Base-by-base conservation (phyloP, 371 early-diverging fungal species). In the Mucor indicus region DNA sequence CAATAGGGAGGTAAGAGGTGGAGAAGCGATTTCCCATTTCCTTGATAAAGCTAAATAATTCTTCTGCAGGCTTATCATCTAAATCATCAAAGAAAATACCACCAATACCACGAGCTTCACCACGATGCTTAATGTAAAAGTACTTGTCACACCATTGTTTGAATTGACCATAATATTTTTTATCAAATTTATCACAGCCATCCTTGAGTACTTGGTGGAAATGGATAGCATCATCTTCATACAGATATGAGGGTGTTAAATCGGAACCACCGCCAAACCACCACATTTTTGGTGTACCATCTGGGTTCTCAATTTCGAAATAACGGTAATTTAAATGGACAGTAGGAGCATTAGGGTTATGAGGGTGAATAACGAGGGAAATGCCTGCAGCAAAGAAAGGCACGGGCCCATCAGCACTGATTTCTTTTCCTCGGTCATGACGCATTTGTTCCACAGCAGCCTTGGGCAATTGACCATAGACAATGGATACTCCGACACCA, bases 261-360 rank as follows among this genome's bases (percentile, higher is more conserved):
- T 92, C 92, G 11, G 83, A 79, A 11, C 89, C 92, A 22, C 92
- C 91, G 21, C 91, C 92, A 56, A 92, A 92, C 92, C 92, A 92
- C 58, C 81, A 82, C 48, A 80, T 61, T 25, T 76, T 67, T 5
- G 85, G 79, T 31, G 72, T 60, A 6, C 77, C 77, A 30, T 79
- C 76, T 1, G 67, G 65, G 25, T 75, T 64, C 32, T 72, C 75
- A n/a, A 90, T 71, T 53, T 97, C 96, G 79, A 97, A 95, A 67
- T 96, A 96, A 10, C 98, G 83, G 69, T 93, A 97, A 69, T 97
- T 97, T 62, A 90, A 72, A 62, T 97, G 98, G 1, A 90, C 86
- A 0, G 98, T 97, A 1, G 98, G 96, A 1, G 90, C 93, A 53
- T 87, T 81, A 6, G 96, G 98, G 64, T 96, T 97, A 60, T 85